Evolutionary conservation across 495 filamentous ascomycete genomes (phyloP), one percentile per base, ranked within the genome.

Genomic region (Penicillium canariense): DNA sequence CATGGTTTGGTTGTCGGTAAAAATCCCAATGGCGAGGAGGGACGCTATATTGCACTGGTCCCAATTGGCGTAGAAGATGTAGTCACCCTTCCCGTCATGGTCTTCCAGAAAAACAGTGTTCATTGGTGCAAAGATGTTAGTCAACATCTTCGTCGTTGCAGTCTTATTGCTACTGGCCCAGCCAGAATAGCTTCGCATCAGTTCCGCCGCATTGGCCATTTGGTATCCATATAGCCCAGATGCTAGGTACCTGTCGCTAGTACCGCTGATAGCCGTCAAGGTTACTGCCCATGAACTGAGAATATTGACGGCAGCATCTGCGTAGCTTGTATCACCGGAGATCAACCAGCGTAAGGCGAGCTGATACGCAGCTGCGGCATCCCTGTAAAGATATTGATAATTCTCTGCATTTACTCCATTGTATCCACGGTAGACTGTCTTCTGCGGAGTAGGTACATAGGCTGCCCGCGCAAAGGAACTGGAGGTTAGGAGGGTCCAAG

Each of bases 61-160:
- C 73, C 76, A 79, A 44, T 78, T 78, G 10, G 73, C 73, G 53
- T 63, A 78, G 58, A 72, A 76, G 38, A 75, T 72, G 40, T 71
- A 59, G 22, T 67, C 60, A 6, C 32, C 47, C 10, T 51, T 46
- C 7, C 53, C 63, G 40, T 71, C 70, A 39, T 78, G 70, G 15
- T 65, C 52, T 8, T 58, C 42, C 3, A 72, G 39, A 45, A 71
- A 76, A 18, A 62, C 38, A 11, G 56, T 59, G 40, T 72, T 76
- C 59, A 73, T 61, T 1, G 68, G 56, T 35, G 62, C 64, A 50
- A 77, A 77, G 3, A 74, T 59, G 18, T 62, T 56, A 1, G 44
- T 46, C 47, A 77, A 48, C 66, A 75, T 68, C 9, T 46, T 56
- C 22, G 52, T 52, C 7, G 67, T 58, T 8, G 60, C 52, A 5